These are phyloP conservation scores for Aspergillus carbonarius DNA, from an alignment of 2,329 filamentous ascomycete species.

Conservation along the genomic window DNA sequence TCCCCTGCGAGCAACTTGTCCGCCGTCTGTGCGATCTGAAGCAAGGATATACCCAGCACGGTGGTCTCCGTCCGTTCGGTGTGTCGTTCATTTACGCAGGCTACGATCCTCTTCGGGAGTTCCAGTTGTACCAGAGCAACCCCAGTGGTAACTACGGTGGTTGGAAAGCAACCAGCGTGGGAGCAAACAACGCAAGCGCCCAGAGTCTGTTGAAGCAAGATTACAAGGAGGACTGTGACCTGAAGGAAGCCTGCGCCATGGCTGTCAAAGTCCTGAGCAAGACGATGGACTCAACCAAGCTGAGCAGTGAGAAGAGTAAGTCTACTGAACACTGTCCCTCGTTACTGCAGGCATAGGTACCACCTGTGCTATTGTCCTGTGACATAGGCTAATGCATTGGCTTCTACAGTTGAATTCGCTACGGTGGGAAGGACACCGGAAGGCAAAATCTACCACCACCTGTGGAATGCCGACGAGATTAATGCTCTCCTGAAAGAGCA, in stretches of 20 bases:
- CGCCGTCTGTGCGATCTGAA: conserved; percentile 95
- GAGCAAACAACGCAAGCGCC: conserved; percentile 96
- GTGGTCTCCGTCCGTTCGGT: conserved; percentile 95
- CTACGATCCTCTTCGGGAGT: conserved; percentile 92
- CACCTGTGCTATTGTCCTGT: neutral
- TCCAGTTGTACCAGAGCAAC: conserved; percentile 99
- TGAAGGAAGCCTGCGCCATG: conserved; percentile 95
- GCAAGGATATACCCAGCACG: conserved; percentile 98
- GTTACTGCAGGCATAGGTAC: neutral
- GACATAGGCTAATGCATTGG: conserved; percentile 18
- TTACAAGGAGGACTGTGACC: conserved; percentile 96
- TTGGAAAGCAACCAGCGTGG: conserved; percentile 98
- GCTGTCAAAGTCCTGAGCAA: conserved; percentile 99
- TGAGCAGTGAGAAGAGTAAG: conserved; percentile 98
- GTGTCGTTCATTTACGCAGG: conserved; percentile 99
- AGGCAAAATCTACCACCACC: conserved; percentile 95
- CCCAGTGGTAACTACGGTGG: conserved; percentile 98
- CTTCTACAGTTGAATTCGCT: conserved; percentile 83
- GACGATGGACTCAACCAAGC: conserved; percentile 99
- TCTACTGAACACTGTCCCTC: conserved; percentile 19
- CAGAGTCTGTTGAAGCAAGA: conserved; percentile 98
- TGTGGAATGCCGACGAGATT: conserved; percentile 97
- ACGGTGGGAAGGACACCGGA: conserved; percentile 94
- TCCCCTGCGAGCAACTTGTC: conserved; percentile 97
- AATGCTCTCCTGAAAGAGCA: conserved; percentile 92